phyloP scores from a whole-genome alignment of 768 basidiomycete genomes.

The Russula brevipes region DNA sequence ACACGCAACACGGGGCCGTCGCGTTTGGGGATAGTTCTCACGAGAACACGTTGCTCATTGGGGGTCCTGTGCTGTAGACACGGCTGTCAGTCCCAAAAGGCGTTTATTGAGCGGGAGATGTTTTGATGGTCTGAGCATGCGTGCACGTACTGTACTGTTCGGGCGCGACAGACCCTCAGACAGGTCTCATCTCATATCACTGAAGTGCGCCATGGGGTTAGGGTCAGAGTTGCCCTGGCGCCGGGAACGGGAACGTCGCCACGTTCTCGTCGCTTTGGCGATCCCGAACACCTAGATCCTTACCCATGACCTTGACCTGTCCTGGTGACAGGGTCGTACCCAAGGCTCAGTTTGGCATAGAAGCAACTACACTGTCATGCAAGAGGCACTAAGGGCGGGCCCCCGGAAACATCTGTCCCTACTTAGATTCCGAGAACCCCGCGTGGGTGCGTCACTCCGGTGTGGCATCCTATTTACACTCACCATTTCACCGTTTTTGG shows the following conservation, averaged over 20 bases:
- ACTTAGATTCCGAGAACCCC: slow-evolving; percentile 16
- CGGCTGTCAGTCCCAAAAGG: not conserved
- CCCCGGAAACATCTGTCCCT: not conserved
- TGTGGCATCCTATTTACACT: not conserved
- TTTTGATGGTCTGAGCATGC: not conserved
- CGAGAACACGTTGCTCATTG: not conserved
- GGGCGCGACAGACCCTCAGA: no score
- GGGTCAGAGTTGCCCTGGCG: not conserved
- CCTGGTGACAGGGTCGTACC: slow-evolving; percentile 19
- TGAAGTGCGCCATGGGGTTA: not conserved
- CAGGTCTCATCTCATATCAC: not conserved
- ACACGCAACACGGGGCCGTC: not conserved
- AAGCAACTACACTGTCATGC: slow-evolving; percentile 6
- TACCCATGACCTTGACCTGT: slow-evolving; percentile 6
- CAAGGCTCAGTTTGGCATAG: slow-evolving; percentile 4
- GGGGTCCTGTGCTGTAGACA: not conserved
- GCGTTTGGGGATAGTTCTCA: not conserved
- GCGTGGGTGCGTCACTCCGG: not conserved
- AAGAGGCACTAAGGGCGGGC: slow-evolving; percentile 1
- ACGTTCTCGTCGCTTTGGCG: slow-evolving; percentile 22
- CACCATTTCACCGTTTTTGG: not conserved
- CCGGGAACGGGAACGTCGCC: slow-evolving; percentile 1
- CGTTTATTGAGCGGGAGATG: slow-evolving; percentile 6
- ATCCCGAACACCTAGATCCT: slow-evolving; percentile 16
- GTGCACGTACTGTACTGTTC: no score